Evolutionary conservation across 257 asterid genomes (phyloP), one percentile per base, ranked within the genome.

Genomic region (Solanum chmielewskii): DNA sequence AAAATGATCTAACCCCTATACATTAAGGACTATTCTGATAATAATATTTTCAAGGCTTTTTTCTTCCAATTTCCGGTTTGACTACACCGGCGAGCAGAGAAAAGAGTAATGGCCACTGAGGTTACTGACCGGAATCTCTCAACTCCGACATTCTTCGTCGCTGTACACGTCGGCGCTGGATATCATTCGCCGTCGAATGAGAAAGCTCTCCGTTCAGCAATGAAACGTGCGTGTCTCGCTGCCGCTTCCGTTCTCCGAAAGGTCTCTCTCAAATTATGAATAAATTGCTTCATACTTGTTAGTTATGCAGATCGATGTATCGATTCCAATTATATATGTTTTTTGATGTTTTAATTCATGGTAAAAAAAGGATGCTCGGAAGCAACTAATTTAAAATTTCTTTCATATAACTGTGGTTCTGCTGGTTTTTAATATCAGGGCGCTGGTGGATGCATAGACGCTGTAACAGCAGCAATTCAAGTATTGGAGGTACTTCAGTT

Each of bases 161-260:
- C 98, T 85, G 95, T 97, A 31, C 99, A 97, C 93, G 99, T 94
- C 77, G 98, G 98, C 87, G 98, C 98, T 29, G 84, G 84, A 47
- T 80, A 80, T 47, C 84, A 80, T 29, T 39, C 68, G 7, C 66
- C 84, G 66, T 86, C 96, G 42, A 94, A 93, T 89, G 99, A 95
- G 93, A 94, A 92, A 89, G 93, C 96, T 77, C 97, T 97, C 80
- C 97, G 98, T 75, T 90, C 89, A 71, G 95, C 92, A 86, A 93
- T 97, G 94, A 94, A 90, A 81, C 96, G 96, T n/a, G 98, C 99
- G 87, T 94, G 97, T 86, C 84, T 90, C 80, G 94, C 98, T 33
- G 98, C 99, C 29, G 93, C 98, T 88, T 90, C 95, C n/a, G n/a
- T 94, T 92, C 98, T 97, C 87, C 88, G 89, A 76, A 84, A 94